A percentile compares a stretch with the other conserved stretches of the same genome.
phyloP scores from a whole-genome alignment of 148 eudicot genomes.

The Rheum nobile region DNA sequence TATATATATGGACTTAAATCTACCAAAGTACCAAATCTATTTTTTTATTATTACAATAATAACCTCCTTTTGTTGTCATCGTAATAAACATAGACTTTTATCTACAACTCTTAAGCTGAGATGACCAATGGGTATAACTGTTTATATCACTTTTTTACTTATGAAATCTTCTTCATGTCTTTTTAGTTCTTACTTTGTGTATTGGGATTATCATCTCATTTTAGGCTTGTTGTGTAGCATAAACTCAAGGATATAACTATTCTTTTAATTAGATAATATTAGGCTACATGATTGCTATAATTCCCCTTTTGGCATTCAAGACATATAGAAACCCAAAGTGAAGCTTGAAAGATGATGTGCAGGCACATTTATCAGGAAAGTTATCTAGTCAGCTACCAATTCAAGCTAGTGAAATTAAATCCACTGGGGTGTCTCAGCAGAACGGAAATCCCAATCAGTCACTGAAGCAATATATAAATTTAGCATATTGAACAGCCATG shows the following conservation, averaged over 20 bases:
- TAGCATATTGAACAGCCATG: constrained; percentile 24
- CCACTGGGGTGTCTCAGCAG: constrained; percentile 42
- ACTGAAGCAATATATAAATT: constrained; percentile 41
- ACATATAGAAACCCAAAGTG: background rate
- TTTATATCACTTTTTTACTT: background rate
- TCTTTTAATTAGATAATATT: background rate
- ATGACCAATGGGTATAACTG: background rate
- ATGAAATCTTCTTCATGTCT: background rate
- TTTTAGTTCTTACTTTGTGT: background rate
- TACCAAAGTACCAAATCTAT: background rate
- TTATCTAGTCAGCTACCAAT: constrained; percentile 55
- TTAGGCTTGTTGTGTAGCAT: background rate
- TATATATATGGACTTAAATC: background rate
- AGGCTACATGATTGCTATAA: background rate
- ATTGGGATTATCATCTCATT: background rate
- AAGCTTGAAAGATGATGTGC: constrained; percentile 27
- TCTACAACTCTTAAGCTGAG: background rate
- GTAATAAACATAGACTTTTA: background rate
- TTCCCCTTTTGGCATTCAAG: background rate
- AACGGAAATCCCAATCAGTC: constrained; percentile 40
- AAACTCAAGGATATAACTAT: background rate
- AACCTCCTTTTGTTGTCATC: background rate
- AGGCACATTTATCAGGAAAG: constrained; percentile 51
- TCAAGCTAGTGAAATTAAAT: constrained; percentile 43
- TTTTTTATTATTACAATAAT: background rate